These are phyloP conservation scores for Clonostachys solani DNA, from an alignment of 2,329 filamentous ascomycete genomes.

Conservation along the genomic window DNA sequence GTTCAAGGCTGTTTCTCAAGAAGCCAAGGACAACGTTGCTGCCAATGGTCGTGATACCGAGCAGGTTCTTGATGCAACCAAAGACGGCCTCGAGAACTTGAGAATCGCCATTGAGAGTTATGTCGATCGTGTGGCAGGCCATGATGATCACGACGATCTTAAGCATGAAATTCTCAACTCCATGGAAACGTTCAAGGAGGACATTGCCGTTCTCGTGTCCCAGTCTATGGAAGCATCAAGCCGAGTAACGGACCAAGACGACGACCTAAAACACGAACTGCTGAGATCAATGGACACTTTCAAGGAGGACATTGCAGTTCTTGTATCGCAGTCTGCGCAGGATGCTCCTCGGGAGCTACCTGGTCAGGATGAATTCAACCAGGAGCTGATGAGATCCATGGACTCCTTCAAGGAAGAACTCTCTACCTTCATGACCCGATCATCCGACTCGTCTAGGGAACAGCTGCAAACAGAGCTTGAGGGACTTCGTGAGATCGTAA, in stretches of 20 bases:
- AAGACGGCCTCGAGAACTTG: conserved; percentile 80
- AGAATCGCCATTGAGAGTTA: conserved; percentile 78
- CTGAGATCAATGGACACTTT: conserved; percentile 61
- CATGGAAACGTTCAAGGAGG: conserved; percentile 62
- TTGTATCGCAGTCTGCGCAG: conserved; percentile 37
- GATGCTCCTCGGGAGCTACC: conserved; percentile 49
- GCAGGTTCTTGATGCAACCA: conserved; percentile 82
- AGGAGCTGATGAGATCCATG: conserved; percentile 60
- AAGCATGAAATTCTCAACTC: conserved; percentile 63
- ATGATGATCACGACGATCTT: conserved; percentile 72
- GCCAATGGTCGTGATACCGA: conserved; percentile 80
- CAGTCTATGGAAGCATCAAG: conserved; percentile 26
- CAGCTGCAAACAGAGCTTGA: conserved; percentile 80
- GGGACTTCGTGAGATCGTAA: conserved; percentile 73
- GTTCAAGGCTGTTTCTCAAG: conserved; percentile 55
- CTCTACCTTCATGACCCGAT: conserved; percentile 50
- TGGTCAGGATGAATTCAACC: conserved; percentile 74
- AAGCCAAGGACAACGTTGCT: conserved; percentile 73
- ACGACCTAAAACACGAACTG: conserved; percentile 72
- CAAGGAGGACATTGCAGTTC: conserved; percentile 60
- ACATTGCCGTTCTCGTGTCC: conserved; percentile 59
- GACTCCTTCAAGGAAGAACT: conserved; percentile 66
- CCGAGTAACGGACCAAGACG: conserved; percentile 29
- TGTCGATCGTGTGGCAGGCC: conserved; percentile 67
- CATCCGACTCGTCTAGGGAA: conserved; percentile 33